A percentile compares a stretch with the other conserved stretches of the same genome.
These are phyloP conservation scores for Populus simonii DNA, from an alignment of 345 rosid genomes.

Conservation along the genomic window DNA sequence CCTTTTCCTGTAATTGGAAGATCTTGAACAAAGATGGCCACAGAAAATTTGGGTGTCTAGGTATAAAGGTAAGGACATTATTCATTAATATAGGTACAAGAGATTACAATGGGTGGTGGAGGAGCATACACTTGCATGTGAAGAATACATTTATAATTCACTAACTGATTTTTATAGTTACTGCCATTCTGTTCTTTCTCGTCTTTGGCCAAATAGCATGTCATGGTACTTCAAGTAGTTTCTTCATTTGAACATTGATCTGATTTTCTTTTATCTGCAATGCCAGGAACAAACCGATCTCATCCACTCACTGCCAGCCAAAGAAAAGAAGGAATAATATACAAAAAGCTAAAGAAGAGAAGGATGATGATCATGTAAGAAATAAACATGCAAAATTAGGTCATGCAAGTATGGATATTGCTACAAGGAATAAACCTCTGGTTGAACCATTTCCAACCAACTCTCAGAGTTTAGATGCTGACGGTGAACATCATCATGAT, in stretches of 20 bases:
- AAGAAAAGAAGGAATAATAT: slow-evolving; percentile 29
- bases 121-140: too few relatives aligned
- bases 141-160: too few relatives aligned
- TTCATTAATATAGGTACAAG: too few relatives aligned
- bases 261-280: background rate
- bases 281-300: slow-evolving; percentile 24
- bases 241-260: background rate
- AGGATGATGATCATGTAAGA: slow-evolving; percentile 11
- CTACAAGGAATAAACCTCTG: background rate
- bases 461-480: slow-evolving; percentile 17
- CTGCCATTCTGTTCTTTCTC: too few relatives aligned
- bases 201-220: background rate
- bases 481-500: slow-evolving; percentile 10
- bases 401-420: background rate
- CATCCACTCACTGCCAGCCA: slow-evolving; percentile 16
- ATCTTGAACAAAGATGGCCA: too few relatives aligned
- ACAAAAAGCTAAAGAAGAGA: slow-evolving; percentile 19
- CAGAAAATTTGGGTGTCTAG: too few relatives aligned
- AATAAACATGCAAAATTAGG: slow-evolving; percentile 30
- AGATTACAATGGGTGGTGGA: too few relatives aligned
- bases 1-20: too few relatives aligned
- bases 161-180: too few relatives aligned
- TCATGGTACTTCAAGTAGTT: background rate
- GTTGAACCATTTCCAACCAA: background rate
- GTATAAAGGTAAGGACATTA: too few relatives aligned